These are phyloP conservation scores for Neocatenulostroma microsporum DNA, from an alignment of 2,329 filamentous ascomycete species.

Conservation along the genomic window DNA sequence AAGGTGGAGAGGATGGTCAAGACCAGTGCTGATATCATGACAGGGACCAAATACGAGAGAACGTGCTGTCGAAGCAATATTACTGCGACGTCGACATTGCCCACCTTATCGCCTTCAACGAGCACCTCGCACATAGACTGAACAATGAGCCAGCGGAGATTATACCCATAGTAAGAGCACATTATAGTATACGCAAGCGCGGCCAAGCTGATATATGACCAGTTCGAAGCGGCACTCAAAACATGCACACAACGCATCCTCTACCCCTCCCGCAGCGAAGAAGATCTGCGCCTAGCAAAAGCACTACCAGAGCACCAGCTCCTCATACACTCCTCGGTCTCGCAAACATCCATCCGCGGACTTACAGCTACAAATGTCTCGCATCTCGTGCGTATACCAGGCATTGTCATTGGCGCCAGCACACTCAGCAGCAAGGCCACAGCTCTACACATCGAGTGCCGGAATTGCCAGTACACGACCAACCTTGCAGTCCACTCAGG, in stretches of 20 bases:
- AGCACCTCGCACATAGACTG: conserved; percentile 84
- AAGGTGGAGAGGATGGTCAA: not conserved
- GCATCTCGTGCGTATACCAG: conserved; percentile 89
- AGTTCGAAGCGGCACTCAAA: conserved; percentile 88
- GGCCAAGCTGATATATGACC: conserved; percentile 6
- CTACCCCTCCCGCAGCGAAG: conserved; percentile 63
- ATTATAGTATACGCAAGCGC: too few species aligned
- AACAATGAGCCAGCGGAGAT: conserved; percentile 86
- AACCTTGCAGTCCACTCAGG: conserved; percentile 69
- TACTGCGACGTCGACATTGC: conserved; percentile 95
- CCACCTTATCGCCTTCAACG: conserved; percentile 91
- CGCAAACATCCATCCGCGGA: conserved; percentile 87
- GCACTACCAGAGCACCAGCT: conserved; percentile 77
- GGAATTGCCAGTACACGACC: conserved; percentile 68
- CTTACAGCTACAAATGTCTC: conserved; percentile 89
- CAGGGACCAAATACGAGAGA: conserved; percentile 92
- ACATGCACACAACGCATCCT: conserved; percentile 91
- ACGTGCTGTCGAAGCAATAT: conserved; percentile 87
- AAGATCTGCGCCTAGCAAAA: conserved; percentile 45
- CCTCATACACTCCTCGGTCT: conserved; percentile 83
- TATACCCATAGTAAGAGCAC: conserved; percentile 70
- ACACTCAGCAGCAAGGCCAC: conserved; percentile 96
- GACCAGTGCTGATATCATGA: conserved; percentile 9
- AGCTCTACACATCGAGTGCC: conserved; percentile 75
- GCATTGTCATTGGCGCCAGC: conserved; percentile 94